A percentile compares a stretch with the other conserved stretches of the same genome.
phyloP scores from a whole-genome alignment of 768 basidiomycete genomes.

The Wakefieldia striispora region DNA sequence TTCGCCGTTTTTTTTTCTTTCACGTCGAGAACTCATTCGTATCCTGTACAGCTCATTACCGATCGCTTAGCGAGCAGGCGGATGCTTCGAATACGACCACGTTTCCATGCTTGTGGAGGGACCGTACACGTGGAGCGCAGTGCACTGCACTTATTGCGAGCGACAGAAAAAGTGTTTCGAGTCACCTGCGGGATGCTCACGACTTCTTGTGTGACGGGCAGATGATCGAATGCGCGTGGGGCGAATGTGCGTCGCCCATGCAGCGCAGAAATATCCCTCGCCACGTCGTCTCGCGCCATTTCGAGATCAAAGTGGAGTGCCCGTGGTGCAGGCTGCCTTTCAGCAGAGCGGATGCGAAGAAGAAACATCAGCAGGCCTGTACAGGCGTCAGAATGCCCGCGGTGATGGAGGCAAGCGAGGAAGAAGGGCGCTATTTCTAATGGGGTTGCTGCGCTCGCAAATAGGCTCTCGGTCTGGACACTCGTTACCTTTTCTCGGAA shows the following conservation, averaged over 20 bases:
- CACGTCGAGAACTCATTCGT: conserved; percentile 3
- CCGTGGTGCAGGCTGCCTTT: conserved; percentile 12
- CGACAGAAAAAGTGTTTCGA: conserved; percentile 16
- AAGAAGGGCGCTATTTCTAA: conserved; percentile 5
- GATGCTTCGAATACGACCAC: not conserved
- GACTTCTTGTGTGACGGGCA: conserved; percentile 17
- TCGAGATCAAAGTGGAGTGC: conserved; percentile 24
- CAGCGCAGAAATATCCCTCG: conserved; percentile 28
- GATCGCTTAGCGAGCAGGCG: conserved; percentile 13
- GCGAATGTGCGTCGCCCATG: conserved; percentile 11
- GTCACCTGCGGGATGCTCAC: conserved; percentile 21
- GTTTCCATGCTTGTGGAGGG: conserved; percentile 24
- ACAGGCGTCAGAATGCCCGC: not conserved
- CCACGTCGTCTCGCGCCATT: conserved; percentile 24
- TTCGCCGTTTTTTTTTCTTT: not conserved
- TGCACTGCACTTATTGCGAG: conserved; percentile 18
- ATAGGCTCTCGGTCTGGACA: not conserved
- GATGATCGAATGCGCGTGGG: conserved; percentile 17
- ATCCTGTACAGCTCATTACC: conserved; percentile 6
- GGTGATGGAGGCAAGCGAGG: not conserved
- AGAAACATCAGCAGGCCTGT: conserved; percentile 20
- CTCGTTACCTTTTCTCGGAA: not conserved
- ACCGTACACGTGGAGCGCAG: not conserved
- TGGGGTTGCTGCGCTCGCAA: conserved; percentile 13
- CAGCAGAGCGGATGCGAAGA: conserved; percentile 24